A percentile compares a stretch with the other conserved stretches of the same genome.
These are phyloP conservation scores for Auxenochlorella pyrenoidosa DNA, from an alignment of 139 green algal species.

Conservation along the genomic window DNA sequence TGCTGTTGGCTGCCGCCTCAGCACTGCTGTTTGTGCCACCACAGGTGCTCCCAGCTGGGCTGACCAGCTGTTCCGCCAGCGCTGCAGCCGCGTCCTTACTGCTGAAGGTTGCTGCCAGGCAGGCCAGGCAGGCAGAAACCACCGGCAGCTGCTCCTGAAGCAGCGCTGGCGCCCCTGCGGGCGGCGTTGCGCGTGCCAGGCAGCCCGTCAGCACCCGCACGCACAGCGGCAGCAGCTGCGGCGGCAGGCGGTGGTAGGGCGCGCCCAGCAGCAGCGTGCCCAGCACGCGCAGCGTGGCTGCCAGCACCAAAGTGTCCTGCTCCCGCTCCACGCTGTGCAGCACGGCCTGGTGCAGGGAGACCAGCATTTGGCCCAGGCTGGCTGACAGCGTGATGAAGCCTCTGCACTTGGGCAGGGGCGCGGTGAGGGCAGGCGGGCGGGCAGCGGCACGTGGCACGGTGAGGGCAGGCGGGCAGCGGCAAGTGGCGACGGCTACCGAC, in stretches of 20 bases:
- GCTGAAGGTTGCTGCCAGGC: constrained; percentile 56
- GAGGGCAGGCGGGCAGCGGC: too few species aligned
- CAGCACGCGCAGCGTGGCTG: constrained; percentile 60
- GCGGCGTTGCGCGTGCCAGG: constrained; percentile 18
- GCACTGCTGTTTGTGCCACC: constrained; percentile 57
- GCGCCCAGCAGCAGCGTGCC: constrained; percentile 55
- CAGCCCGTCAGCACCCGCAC: constrained; percentile 52
- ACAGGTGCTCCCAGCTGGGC: constrained; percentile 6
- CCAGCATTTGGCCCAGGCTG: constrained; percentile 58
- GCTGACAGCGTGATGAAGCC: constrained; percentile 76
- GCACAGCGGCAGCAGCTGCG: constrained; percentile 52
- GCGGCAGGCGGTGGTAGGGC: constrained; percentile 71
- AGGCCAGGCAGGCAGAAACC: constrained; percentile 26
- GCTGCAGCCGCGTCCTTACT: constrained; percentile 40
- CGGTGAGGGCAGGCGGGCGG: background rate
- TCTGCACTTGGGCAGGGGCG: constrained; percentile 19
- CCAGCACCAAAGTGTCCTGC: constrained; percentile 41
- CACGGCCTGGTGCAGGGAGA: constrained; percentile 59
- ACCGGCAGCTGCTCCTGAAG: background rate
- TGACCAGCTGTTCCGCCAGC: background rate
- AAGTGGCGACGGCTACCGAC: too few species aligned
- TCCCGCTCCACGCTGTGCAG: constrained; percentile 44
- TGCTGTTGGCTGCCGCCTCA: constrained; percentile 49
- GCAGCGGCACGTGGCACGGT: background rate
- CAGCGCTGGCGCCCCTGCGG: background rate